Evolutionary conservation across 176 grass and related monocot species (phyloP).

Genomic region (Avena eriantha): DNA sequence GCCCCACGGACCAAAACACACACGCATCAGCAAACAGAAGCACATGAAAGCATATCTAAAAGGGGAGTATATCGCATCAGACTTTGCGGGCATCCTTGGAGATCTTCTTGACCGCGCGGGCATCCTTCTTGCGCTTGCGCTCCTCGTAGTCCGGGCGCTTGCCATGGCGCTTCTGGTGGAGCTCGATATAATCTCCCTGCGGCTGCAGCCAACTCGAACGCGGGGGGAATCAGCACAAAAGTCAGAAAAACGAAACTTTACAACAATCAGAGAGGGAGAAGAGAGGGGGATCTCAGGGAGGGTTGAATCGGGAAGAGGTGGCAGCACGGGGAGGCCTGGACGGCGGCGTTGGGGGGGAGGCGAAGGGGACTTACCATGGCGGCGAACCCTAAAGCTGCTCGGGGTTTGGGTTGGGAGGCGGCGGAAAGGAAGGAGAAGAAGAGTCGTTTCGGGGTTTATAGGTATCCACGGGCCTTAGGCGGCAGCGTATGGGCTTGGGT

Average conservation of each 20-base stretch:
- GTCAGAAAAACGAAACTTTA: neutral
- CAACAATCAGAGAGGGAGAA: neutral
- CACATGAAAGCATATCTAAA: neutral
- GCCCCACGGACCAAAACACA: neutral
- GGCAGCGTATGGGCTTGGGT: neutral
- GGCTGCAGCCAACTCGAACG: slow-evolving; percentile 58
- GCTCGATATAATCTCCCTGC: slow-evolving; percentile 87
- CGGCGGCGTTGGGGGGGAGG: neutral
- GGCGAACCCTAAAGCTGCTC: slow-evolving; percentile 37
- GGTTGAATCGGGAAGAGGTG: neutral
- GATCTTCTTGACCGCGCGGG: slow-evolving; percentile 71
- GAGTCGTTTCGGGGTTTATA: neutral
- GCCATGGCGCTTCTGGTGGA: slow-evolving; percentile 90
- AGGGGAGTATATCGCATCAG: neutral
- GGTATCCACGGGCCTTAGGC: neutral
- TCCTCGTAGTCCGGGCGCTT: slow-evolving; percentile 71
- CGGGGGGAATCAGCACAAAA: slow-evolving; percentile 19
- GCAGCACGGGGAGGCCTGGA: neutral
- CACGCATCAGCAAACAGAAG: slow-evolving; percentile 29
- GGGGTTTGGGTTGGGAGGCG: neutral
- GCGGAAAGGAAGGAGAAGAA: neutral
- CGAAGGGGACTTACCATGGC: slow-evolving; percentile 34
- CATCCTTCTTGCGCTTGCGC: slow-evolving; percentile 81
- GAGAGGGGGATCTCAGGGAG: neutral
- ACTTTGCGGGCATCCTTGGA: slow-evolving; percentile 69